phyloP scores from a whole-genome alignment of 495 filamentous ascomycete species.

The Penicillium atrosanguineum region DNA sequence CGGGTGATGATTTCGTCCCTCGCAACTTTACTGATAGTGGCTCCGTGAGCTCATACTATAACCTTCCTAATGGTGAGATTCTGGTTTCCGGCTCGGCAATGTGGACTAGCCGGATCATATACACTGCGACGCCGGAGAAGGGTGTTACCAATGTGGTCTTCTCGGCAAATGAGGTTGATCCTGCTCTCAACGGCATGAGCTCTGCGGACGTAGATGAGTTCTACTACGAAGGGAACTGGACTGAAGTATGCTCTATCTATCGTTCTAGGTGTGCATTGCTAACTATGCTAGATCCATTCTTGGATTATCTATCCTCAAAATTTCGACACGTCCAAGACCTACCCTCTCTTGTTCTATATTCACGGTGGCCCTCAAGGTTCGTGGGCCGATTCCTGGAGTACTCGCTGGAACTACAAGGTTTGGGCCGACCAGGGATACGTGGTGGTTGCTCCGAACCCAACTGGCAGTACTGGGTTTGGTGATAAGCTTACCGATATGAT shows the following conservation, averaged over 20 bases:
- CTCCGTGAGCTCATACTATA: constrained; percentile 24
- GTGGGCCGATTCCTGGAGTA: constrained; percentile 50
- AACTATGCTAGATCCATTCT: constrained; percentile 41
- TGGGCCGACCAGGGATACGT: constrained; percentile 59
- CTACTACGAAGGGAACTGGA: constrained; percentile 34
- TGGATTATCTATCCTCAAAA: constrained; percentile 46
- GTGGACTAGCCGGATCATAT: constrained; percentile 36
- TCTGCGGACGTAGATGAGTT: constrained; percentile 39
- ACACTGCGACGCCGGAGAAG: constrained; percentile 29
- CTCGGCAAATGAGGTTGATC: constrained; percentile 38
- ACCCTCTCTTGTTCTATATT: constrained; percentile 50
- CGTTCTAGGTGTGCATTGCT: background rate
- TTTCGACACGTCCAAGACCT: constrained; percentile 46
- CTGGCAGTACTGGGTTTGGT: constrained; percentile 51
- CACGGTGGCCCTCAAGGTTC: constrained; percentile 54
- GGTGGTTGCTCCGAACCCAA: constrained; percentile 53
- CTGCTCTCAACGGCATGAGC: constrained; percentile 27
- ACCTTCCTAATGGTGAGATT: constrained; percentile 30
- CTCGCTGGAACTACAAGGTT: constrained; percentile 50
- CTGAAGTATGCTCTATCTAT: constrained; percentile 23
- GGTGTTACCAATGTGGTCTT: constrained; percentile 22
- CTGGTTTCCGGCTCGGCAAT: constrained; percentile 34
- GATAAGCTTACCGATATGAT: constrained; percentile 48
- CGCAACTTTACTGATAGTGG: constrained; percentile 31
- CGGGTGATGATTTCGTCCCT: constrained; percentile 30